Base-by-base conservation (phyloP, 495 filamentous ascomycete genomes). In the Xylaria intraflava region DNA sequence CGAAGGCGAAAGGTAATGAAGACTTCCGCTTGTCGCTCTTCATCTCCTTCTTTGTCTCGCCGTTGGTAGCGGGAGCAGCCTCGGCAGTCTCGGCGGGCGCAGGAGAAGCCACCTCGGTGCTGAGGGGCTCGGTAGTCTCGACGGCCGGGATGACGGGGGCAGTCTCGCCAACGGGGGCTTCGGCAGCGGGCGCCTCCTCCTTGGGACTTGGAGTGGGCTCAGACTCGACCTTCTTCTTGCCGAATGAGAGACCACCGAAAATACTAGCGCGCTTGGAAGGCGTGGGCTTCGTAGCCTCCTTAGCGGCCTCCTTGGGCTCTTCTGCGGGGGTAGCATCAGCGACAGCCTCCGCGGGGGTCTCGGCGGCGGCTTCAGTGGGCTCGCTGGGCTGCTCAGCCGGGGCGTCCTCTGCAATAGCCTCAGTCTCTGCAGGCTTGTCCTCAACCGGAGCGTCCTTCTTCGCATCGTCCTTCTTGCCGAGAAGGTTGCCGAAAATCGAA, bases 401-500 rank as follows among this genome's bases (percentile, higher is more conserved):
- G 17, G 66, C 56, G 49, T 51, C 38, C 24, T 67, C 60, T 38
- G 64, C 60, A 56, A 62, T 69, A 35, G 63, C 58, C 22, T 70
- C 61, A 8, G 31, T 20, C 55, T 68, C 74, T 26, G 62, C 62
- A 26, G 69, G 56, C 61, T 74, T 66, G 53, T 74, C 68, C 64
- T 80, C 76, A 53, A 74, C 78, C 14, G 72, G 58, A 47, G 71
- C 65, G 58, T 79, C 77, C 68, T 81, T 76, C 72, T 86, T 81
- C 46, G 76, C 65, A 65, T 84, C 82, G 49, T 89, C 84, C 72
- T 86, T 86, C 82, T 89, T 90, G 63, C 82, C 80, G 2, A 88
- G 75, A 41, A 90, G 74, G 52, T 67, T 72, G 57, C 85, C 87
- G 69, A 97, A 94, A 73, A 95, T 83, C 64, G 88, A 90, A 38